Evolutionary conservation across 2,329 filamentous ascomycete species (phyloP), one percentile per base, ranked within the genome.

Genomic region (Cordyceps javanica): DNA sequence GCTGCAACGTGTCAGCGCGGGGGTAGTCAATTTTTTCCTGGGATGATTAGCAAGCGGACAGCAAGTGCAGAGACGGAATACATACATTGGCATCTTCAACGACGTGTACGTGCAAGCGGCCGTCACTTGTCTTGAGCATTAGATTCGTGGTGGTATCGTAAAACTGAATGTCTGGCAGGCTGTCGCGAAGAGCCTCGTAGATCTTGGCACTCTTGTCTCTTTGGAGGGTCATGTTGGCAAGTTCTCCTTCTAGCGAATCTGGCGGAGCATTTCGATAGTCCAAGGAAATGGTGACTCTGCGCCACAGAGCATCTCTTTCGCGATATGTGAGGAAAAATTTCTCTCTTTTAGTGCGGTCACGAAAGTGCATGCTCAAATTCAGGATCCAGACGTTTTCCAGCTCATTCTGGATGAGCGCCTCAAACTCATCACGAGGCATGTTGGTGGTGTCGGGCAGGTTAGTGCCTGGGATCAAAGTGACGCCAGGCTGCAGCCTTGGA

Each of bases 241-340:
- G 77, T 61, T 97, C 91, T 65, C 85, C 82, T 73, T 99, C 94
- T 9, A 99, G 79, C 0, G 93, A 97, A 62, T 89, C 87, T 1
- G 83, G 81, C 1, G 88, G 86, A 5, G 91, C 88, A 67, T 88
- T 78, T 59, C 91, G 86, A 72, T 97, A 99, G 73, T 99, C 94
- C 65, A 95, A 84, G 1, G 94, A 97, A 30, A 99, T 86, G 3
- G 94, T 97, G 52, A 99, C 88, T 51, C 93, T 82, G 57, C 91
- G 85, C 90, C 92, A 96, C 60, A 84, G 77, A 61, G 83, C 88
- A 5, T 90, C 86, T 49, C 82, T 82, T 70, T 96, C 88, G 49
- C 91, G 90, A 70, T 90, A 99, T 0, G 94, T 97, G 62, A 99
- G 87, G 71, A 97, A 99, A 76, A 97, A 97, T 71, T 99, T 99